Evolutionary conservation across 2,329 filamentous ascomycete genomes (phyloP).

Genomic region (Colletotrichum australisinense): DNA sequence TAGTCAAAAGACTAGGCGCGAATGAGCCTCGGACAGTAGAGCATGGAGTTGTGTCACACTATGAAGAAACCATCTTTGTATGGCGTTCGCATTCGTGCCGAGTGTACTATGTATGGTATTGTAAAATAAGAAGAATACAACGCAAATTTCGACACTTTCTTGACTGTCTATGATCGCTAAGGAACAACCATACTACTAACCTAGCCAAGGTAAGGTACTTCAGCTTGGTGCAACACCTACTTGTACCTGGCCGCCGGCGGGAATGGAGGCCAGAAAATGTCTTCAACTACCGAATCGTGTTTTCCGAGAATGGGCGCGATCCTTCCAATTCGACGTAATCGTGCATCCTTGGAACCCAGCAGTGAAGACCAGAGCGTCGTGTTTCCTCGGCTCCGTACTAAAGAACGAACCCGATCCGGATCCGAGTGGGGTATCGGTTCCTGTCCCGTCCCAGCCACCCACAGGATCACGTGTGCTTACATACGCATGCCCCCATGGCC

Average conservation of each 20-base stretch:
- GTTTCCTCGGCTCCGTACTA: not conserved
- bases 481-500: conserved; percentile 16
- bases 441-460: not conserved
- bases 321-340: no score
- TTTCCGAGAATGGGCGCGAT: not conserved
- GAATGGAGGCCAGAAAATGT: not conserved
- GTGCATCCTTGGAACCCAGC: no score
- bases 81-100: conserved; percentile 4
- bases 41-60: not conserved
- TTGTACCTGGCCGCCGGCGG: not conserved
- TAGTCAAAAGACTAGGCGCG: not conserved
- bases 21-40: not conserved
- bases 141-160: not conserved
- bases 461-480: not conserved
- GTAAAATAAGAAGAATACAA: conserved; percentile 33
- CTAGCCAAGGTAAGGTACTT: not conserved
- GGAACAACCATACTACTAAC: not conserved
- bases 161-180: not conserved
- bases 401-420: not conserved
- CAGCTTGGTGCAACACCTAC: not conserved
- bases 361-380: no score
- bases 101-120: conserved; percentile 32
- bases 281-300: not conserved
- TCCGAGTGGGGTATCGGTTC: not conserved
- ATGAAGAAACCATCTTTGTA: not conserved